These are phyloP conservation scores for Fraxinus baroniana DNA, from an alignment of 305 asterid genomes.

Conservation along the genomic window DNA sequence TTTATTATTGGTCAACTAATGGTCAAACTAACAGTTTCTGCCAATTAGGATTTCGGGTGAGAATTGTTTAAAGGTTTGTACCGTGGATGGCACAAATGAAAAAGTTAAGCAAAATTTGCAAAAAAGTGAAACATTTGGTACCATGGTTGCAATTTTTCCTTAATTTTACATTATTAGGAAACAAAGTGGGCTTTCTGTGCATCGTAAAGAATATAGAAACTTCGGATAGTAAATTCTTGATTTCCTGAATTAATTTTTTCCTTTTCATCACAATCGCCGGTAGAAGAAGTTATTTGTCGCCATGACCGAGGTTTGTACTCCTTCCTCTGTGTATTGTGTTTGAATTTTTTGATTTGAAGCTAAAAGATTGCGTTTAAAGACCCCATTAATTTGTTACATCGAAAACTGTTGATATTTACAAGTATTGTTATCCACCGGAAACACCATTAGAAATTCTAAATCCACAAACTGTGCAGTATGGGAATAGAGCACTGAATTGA, in stretches of 20 bases:
- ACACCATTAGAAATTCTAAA: background rate
- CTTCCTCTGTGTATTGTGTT: background rate
- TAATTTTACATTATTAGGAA: background rate
- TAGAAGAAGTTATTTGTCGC: conserved; percentile 35
- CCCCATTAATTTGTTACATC: background rate
- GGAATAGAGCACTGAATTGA: background rate
- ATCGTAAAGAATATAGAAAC: background rate
- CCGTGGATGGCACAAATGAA: too few relatives aligned
- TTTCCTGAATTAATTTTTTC: conserved; percentile 8
- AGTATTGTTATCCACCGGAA: background rate
- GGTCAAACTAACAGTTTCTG: too few relatives aligned
- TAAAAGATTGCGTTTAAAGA: background rate
- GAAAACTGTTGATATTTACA: background rate
- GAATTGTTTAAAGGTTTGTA: too few relatives aligned
- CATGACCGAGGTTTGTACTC: conserved; percentile 72
- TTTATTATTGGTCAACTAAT: too few relatives aligned
- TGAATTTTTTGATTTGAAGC: background rate
- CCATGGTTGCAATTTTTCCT: too few relatives aligned
- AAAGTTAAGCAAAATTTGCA: too few relatives aligned
- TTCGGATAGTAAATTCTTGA: background rate
- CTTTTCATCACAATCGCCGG: conserved; percentile 1
- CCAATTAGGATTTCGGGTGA: too few relatives aligned
- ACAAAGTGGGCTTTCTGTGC: background rate
- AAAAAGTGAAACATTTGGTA: too few relatives aligned
- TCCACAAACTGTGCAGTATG: background rate